Base-by-base conservation (phyloP, 495 filamentous ascomycete genomes). In the Talaromyces stipitatus region DNA sequence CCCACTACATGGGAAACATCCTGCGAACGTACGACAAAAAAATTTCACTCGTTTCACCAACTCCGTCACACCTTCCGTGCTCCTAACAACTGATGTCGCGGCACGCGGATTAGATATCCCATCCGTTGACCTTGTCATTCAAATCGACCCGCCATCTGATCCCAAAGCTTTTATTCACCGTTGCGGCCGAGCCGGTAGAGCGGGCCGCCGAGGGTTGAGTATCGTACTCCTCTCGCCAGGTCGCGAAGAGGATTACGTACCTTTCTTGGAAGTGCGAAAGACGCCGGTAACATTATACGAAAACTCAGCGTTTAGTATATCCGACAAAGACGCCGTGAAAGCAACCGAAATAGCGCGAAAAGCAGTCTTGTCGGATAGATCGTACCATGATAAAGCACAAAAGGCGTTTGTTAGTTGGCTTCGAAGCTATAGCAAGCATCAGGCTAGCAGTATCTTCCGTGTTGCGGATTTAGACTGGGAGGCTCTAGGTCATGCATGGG, bases 161-260 rank as follows among this genome's bases (percentile, higher is more conserved):
- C 90, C 94, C 0, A 97, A 97, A 69, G 89, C 86, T 33, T 97
- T 97, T 69, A 85, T 98, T 54, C 94, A 98, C 72, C 85, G 94
- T 56, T 95, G 90, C 63, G 94, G 94, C 3, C 90, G 94, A 55
- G 91, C 95, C 1, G 94, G 92, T 0, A 83, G 94, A 38, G 94
- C 94, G 4, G 94, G 94, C 0, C 86, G 94, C 16, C 79, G 81
- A 52, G 94, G 94, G 1, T 77, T 96, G 12, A 91, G 91, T 52
- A 80, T 97, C 7, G 82, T 95, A 0, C 81, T 97, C 60, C 78
- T 98, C 14, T 87, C 88, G 16, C 87, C 87, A 1, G 89, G 89
- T 0, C 77, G 83, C 14, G 94, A 98, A 65, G 89, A 90, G 66
- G 91, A 92, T 61, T 98, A 97, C 65, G 78, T 96, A 2, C 77